Conservation (phyloP, 1,284 basidiomycete genomes). For the Stygiomarasmius scandens region DNA sequence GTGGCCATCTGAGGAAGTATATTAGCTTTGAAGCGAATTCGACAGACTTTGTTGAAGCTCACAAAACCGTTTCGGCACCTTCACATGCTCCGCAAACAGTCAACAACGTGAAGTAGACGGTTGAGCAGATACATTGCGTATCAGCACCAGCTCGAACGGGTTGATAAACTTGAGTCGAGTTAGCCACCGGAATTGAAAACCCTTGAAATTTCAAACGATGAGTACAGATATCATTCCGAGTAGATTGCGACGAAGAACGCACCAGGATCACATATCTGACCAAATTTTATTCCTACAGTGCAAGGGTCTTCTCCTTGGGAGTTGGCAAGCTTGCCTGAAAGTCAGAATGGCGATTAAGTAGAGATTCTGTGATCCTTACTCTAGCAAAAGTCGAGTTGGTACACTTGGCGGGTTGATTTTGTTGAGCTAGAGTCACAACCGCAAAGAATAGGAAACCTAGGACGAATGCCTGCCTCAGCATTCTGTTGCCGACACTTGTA, state of each 20-base stretch:
- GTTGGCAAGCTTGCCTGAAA: background rate
- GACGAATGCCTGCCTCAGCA: too few species aligned
- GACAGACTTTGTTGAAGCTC: background rate
- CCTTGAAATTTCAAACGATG: background rate
- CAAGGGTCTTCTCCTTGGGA: background rate
- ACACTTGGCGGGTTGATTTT: too few species aligned
- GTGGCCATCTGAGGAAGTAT: slow-evolving; percentile 9
- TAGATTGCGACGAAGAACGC: too few species aligned
- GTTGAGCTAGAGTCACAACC: too few species aligned
- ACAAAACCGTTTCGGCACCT: background rate
- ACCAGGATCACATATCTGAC: background rate
- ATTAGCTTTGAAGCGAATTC: slow-evolving; percentile 17
- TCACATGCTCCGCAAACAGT: slow-evolving; percentile 3
- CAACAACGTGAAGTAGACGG: slow-evolving; percentile 3
- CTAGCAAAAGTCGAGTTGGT: too few species aligned
- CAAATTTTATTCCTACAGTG: background rate
- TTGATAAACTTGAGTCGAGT: background rate
- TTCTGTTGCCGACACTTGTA: too few species aligned
- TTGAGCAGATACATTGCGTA: slow-evolving; percentile 1
- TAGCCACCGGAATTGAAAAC: background rate
- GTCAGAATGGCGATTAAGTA: too few species aligned
- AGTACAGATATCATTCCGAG: too few species aligned
- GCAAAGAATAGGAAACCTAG: too few species aligned
- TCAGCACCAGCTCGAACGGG: background rate
- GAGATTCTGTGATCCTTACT: too few species aligned